Conservation (phyloP, 1,284 basidiomycete genomes). For the Ceratobasidium sp. region DNA sequence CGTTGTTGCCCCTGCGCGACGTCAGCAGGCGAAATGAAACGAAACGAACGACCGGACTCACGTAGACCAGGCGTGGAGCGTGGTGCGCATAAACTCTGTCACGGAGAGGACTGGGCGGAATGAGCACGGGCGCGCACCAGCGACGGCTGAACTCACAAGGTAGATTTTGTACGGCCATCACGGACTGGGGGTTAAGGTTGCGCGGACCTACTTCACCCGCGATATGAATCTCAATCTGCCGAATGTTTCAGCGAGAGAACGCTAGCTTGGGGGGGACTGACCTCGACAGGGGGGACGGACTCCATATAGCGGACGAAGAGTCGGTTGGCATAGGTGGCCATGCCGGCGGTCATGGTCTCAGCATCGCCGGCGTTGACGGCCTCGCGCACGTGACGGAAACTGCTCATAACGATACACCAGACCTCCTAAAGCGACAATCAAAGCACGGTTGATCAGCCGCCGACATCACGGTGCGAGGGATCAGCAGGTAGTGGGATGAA, state of each 20-base stretch:
- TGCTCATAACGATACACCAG: conserved; percentile 69
- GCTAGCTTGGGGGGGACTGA: conserved; percentile 37
- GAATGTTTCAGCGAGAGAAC: conserved; percentile 48
- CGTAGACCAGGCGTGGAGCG: conserved; percentile 71
- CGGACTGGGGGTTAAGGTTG: conserved; percentile 64
- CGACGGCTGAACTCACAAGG: conserved; percentile 31
- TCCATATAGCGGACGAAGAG: conserved; percentile 52
- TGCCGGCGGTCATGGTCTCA: conserved; percentile 55
- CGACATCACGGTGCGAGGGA: conserved; percentile 26
- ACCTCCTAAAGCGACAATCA: conserved; percentile 64
- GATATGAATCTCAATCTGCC: conserved; percentile 81
- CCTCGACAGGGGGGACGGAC: conserved; percentile 51
- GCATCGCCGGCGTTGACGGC: conserved; percentile 61
- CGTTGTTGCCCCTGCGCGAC: conserved; percentile 17
- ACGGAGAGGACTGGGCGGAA: conserved; percentile 35
- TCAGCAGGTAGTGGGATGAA: conserved; percentile 52
- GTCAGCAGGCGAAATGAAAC: conserved; percentile 8
- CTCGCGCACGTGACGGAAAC: conserved; percentile 70
- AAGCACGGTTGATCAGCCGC: conserved; percentile 19
- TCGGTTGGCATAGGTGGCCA: conserved; percentile 71
- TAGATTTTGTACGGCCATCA: conserved; percentile 34
- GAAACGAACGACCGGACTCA: conserved; percentile 61
- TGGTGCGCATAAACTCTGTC: conserved; percentile 47
- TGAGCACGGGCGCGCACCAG: background rate
- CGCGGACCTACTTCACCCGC: conserved; percentile 84